Percentiles rank a stretch among this genome's conserved stretches.
Conservation (phyloP, 1,284 basidiomycete species). For the Cutaneotrichosporon mucoides region DNA sequence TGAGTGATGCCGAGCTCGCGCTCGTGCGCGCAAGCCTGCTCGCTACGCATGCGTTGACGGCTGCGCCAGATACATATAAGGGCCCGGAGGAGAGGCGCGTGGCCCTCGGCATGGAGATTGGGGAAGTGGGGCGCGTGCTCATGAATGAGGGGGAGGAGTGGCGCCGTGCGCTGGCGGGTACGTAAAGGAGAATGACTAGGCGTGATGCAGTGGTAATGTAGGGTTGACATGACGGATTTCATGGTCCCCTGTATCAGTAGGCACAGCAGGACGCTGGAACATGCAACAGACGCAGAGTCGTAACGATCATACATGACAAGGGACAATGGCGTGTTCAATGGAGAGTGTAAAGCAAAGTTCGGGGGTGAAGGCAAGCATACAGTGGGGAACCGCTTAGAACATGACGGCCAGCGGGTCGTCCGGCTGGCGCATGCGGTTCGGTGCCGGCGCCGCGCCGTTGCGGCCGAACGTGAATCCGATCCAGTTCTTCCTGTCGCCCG, state of each 20-base stretch:
- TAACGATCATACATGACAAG: conserved; percentile 1
- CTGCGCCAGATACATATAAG: conserved; percentile 32
- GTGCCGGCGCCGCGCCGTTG: conserved; percentile 50
- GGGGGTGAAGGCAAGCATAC: background rate
- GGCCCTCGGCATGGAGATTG: conserved; percentile 49
- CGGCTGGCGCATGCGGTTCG: conserved; percentile 26
- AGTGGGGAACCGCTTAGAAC: conserved; percentile 32
- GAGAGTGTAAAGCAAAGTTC: background rate
- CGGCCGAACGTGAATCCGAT: conserved; percentile 96
- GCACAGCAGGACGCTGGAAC: no score
- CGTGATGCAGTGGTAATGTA: background rate
- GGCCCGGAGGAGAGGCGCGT: conserved; percentile 41
- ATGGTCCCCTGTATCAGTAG: no score
- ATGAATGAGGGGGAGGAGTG: conserved; percentile 49
- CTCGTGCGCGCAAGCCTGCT: conserved; percentile 39
- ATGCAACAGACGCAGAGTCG: background rate
- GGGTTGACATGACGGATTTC: no score
- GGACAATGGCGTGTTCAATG: conserved; percentile 1
- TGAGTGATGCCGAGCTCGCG: conserved; percentile 40
- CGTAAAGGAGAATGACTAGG: background rate
- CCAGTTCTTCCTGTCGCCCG: conserved; percentile 53
- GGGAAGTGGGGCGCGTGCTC: conserved; percentile 48
- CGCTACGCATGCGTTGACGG: conserved; percentile 42
- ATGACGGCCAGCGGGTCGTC: conserved; percentile 50
- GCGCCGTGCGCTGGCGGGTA: conserved; percentile 45